Conservation (phyloP, 1,284 basidiomycete species). For the Singerocomus inundabilis region DNA sequence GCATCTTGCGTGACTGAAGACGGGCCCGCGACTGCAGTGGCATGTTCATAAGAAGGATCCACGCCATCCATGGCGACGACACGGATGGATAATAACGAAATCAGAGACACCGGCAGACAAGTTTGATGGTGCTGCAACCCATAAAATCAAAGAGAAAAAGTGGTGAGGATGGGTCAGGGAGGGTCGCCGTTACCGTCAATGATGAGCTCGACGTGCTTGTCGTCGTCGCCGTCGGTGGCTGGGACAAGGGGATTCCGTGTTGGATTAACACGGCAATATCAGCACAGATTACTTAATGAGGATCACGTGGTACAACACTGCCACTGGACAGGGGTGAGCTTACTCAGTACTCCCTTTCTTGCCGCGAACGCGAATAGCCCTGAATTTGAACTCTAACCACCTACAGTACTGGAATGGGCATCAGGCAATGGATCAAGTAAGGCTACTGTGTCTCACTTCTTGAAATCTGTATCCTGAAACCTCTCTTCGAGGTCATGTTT, state of each 20-base stretch:
- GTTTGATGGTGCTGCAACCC: conserved; percentile 14
- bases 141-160: conserved; percentile 15
- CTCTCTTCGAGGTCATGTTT: conserved; percentile 9
- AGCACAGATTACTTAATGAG: conserved; percentile 32
- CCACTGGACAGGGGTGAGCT: conserved; percentile 8
- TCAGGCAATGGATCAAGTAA: conserved; percentile 28
- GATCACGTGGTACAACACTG: conserved; percentile 25
- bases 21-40: conserved; percentile 33
- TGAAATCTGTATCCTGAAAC: not conserved
- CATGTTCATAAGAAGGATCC: conserved; percentile 22
- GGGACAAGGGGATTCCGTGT: conserved; percentile 37
- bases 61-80: conserved; percentile 32
- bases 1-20: conserved; percentile 31
- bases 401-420: conserved; percentile 10
- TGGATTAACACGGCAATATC: conserved; percentile 32
- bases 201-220: conserved; percentile 27
- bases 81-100: conserved; percentile 18
- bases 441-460: not conserved
- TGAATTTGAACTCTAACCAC: too few species aligned
- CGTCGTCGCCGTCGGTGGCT: conserved; percentile 34
- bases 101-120: conserved; percentile 25
- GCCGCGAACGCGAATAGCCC: too few species aligned
- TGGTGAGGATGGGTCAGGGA: not conserved
- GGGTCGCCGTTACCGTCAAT: conserved; percentile 30
- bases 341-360: too few species aligned